phyloP scores from a whole-genome alignment of 2,329 filamentous ascomycete genomes.

The Botrytis aclada region DNA sequence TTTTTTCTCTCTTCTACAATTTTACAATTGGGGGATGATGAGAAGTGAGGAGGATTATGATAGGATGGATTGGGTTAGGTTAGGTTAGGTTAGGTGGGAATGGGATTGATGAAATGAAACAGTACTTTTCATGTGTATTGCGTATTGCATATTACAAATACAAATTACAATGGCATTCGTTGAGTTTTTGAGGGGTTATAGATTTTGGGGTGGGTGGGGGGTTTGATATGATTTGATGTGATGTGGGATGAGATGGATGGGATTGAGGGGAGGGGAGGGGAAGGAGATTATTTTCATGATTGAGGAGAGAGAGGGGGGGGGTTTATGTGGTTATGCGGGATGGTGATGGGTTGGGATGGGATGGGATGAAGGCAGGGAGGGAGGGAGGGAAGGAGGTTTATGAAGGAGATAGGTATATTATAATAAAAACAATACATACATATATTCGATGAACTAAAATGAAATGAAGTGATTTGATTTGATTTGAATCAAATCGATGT shows the following conservation, averaged over 20 bases:
- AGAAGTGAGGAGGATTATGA: neutral
- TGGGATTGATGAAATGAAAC: conserved; percentile 2
- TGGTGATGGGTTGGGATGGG: too few relatives aligned
- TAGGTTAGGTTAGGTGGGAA: neutral
- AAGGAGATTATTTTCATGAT: neutral
- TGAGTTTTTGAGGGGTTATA: conserved; percentile 1
- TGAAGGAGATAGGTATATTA: neutral
- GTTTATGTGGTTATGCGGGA: neutral
- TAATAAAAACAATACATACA: neutral
- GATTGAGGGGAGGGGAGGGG: neutral
- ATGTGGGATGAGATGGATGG: neutral
- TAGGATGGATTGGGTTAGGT: neutral
- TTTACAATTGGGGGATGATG: neutral
- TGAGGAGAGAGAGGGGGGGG: neutral
- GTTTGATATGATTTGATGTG: neutral
- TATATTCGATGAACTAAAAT: too few relatives aligned
- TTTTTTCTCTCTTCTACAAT: neutral
- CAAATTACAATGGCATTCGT: neutral
- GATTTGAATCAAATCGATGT: too few relatives aligned
- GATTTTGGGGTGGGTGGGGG: neutral
- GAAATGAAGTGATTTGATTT: too few relatives aligned
- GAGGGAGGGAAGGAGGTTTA: neutral
- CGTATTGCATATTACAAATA: neutral
- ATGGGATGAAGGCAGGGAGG: too few relatives aligned
- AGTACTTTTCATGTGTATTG: neutral